Evolutionary conservation across 495 filamentous ascomycete species (phyloP).

Genomic region (Pseudomonodictys pantanalensis): DNA sequence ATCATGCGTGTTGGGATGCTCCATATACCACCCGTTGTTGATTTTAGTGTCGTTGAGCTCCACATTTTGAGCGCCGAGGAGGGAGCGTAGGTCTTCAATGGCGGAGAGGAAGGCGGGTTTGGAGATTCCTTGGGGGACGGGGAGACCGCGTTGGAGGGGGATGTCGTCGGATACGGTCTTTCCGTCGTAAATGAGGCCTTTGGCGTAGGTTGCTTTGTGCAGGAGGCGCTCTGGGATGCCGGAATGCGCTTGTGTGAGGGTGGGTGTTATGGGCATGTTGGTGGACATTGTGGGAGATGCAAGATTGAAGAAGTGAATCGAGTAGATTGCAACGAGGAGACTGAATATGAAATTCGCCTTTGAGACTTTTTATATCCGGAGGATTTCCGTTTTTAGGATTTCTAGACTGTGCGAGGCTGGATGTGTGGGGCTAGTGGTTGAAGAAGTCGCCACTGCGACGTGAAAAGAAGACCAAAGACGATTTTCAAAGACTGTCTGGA

Average conservation of each 20-base stretch:
- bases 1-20: constrained; percentile 29
- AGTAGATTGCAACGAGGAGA: not conserved
- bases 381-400: not conserved
- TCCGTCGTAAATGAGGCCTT: constrained; percentile 19
- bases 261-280: constrained; percentile 12
- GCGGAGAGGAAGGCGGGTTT: constrained; percentile 11
- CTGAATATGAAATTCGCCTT: not conserved
- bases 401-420: not conserved
- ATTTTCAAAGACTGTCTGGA: no score
- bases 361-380: not conserved
- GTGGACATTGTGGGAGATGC: not conserved
- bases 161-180: constrained; percentile 11
- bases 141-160: constrained; percentile 5
- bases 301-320: not conserved
- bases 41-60: constrained; percentile 20
- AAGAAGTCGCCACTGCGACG: no score
- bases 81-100: not conserved
- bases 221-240: constrained; percentile 22
- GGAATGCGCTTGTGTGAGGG: constrained; percentile 6
- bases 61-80: constrained; percentile 7
- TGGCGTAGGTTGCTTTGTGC: constrained; percentile 16
- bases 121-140: constrained; percentile 21
- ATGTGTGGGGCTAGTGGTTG: not conserved
- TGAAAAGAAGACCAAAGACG: no score
- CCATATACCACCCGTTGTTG: constrained; percentile 30